Base-by-base conservation (phyloP, 352 stramenopile species). In the Globisporangium cystogenes region DNA sequence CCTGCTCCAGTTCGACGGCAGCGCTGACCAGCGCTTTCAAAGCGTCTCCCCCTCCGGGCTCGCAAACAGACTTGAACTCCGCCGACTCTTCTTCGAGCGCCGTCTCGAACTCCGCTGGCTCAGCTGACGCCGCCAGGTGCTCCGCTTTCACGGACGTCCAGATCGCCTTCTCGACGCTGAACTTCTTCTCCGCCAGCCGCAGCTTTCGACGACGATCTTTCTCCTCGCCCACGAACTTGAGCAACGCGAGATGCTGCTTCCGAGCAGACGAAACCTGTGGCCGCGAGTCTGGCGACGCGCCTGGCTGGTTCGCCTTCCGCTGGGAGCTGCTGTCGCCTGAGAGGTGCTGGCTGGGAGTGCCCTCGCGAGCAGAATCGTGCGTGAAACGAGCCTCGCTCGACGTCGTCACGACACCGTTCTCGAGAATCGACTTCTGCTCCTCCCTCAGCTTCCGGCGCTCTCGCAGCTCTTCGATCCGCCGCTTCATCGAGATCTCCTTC, bases 141-240 rank as follows among this genome's bases (percentile, higher is more conserved):
- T 69, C 57, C 14, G 47, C 31, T 63, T 87, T 86, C 3, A 85
- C 72, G n/a, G 62, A 65, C 37, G 55, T 39, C 78, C 78, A 91
- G 27, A 91, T 72, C 14, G 53, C 33, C 14, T 65, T 60, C 39
- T 91, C 81, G 15, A 82, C 48, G 27, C 66, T 53, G 14, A 63
- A 70, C n/a, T 70, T 70, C 45, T 82, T 80, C 15, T 84, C 64
- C 65, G 71, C 81, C 21, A 86, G 45, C 18, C 72, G 65, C 12
- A 86, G 72, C 43, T 79, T 73, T 23, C 74, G 71, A 20, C 80
- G 59, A 31, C 77, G 63, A 23, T 85, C 76, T 53, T 70, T 77
- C 50, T 90, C 80, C 27, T 90, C 80, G 21, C 71, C 65, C 20
- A 87, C 77, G 58, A 88, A 90, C 49, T 85, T 82, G 12, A 90